phyloP scores from a whole-genome alignment of 306 rosid genomes.

The Vigna trinervia region DNA sequence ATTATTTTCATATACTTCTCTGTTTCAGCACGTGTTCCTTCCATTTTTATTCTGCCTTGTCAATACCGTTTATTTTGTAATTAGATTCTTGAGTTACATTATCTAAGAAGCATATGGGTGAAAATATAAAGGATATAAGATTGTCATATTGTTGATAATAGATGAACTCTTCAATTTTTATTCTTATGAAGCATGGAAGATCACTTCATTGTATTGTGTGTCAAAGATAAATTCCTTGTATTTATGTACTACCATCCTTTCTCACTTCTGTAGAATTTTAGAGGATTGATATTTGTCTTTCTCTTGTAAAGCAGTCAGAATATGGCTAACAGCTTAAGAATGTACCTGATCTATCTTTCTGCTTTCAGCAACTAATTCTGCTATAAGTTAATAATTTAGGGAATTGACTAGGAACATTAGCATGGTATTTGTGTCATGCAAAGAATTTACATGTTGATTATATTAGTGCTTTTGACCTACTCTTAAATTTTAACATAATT shows the following conservation, averaged over 20 bases:
- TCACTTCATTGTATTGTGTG: neutral
- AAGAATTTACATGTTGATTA: constrained; percentile 24
- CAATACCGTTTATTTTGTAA: constrained; percentile 23
- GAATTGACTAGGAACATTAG: constrained; percentile 16
- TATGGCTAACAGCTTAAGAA: neutral
- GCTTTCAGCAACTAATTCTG: constrained; percentile 10
- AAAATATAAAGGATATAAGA: neutral
- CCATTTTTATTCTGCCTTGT: neutral
- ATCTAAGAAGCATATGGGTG: constrained; percentile 9
- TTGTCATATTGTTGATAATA: constrained; percentile 14
- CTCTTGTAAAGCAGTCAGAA: constrained; percentile 2
- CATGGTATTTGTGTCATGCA: neutral
- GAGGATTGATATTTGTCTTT: constrained; percentile 3
- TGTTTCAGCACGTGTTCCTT: neutral
- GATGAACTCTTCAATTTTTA: neutral
- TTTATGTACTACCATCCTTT: constrained; percentile 1
- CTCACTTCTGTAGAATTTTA: neutral
- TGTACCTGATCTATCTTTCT: constrained; percentile 5
- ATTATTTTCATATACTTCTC: constrained; percentile 39
- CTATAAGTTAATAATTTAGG: constrained; percentile 20
- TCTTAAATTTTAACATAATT: constrained; percentile 10
- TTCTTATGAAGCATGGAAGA: constrained; percentile 12
- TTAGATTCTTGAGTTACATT: constrained; percentile 24
- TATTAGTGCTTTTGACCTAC: neutral
- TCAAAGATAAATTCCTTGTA: neutral